Evolutionary conservation across 2,329 filamentous ascomycete genomes (phyloP), one percentile per base, ranked within the genome.

Genomic region (Dactylonectria macrodidyma): DNA sequence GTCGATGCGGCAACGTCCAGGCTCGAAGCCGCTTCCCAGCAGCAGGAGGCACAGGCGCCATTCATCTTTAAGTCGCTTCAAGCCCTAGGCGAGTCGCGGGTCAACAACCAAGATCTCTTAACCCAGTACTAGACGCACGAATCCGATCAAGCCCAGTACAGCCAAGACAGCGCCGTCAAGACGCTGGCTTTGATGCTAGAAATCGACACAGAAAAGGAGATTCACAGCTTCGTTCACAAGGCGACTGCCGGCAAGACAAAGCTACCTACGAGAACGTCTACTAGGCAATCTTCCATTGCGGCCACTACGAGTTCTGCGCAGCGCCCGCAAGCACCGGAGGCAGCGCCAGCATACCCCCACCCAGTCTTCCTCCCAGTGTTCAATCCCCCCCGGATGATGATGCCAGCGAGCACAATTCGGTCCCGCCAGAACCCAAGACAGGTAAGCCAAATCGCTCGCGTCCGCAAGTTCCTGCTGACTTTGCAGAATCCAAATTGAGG

Each of bases 111-210:
- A 69, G 95, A 98, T 81, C 89, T 93, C 47, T 87, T 99, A 67
- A 98, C 96, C 1, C 95, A 98, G 77, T 93, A 95, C 75, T 92
- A 97, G 81, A 99, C 96, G 0, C 92, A 97, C 78, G 95, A 98
- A 80, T 89, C 94, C 33, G 96, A 99, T 78, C 90, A 93, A 73
- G 90, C 95, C n/a, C 93, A 97, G 80, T 89, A 92, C 64, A 91
- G 88, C 68, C 90, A 94, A 69, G 85, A 90, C 66, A 90, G 91
- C 12, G 91, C 94, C 30, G 95, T 96, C 78, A 90, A 91, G 68
- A 94, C 94, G 30, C 84, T 99, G 65, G 94, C 94, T 72, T 87
- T 91, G 9, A 87, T 98, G 73, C 86, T 99, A 58, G 96, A 97
- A 78, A 90, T 98, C 48, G 92, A 94, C 78, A 97, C 95, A 0